Evolutionary conservation across 305 asterid species (phyloP).

Genomic region (Fraxinus greggii): DNA sequence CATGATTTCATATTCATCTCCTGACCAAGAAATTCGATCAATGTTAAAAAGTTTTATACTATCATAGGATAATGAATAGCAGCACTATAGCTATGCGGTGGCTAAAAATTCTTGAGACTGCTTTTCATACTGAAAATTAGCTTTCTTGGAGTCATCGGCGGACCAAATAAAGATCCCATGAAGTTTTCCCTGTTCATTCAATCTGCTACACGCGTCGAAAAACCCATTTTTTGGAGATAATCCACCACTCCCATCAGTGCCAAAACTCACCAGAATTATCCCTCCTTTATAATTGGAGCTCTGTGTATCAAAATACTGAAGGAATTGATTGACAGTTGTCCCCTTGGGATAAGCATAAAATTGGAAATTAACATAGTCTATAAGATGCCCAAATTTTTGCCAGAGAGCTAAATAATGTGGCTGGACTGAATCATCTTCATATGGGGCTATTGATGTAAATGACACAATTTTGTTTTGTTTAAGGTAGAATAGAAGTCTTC

Average conservation of each 20-base stretch:
- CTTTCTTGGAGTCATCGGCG: conserved; percentile 57
- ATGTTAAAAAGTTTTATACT: neutral
- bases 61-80: neutral
- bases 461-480: conserved; percentile 45
- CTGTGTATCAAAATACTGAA: conserved; percentile 50
- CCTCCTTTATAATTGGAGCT: conserved; percentile 54
- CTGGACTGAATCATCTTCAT: conserved; percentile 38
- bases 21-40: neutral
- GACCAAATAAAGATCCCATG: conserved; percentile 63
- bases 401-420: conserved; percentile 62
- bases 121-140: conserved; percentile 37
- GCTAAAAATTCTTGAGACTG: conserved; percentile 46
- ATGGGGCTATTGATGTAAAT: conserved; percentile 69
- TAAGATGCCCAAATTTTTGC: conserved; percentile 53
- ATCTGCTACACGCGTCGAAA: conserved; percentile 50
- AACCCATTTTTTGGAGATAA: conserved; percentile 59
- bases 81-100: conserved; percentile 16
- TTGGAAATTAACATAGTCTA: conserved; percentile 71
- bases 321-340: conserved; percentile 49
- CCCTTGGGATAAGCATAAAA: conserved; percentile 58
- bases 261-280: conserved; percentile 56
- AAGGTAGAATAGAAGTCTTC: conserved; percentile 47
- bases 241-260: conserved; percentile 68
- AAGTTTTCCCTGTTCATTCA: conserved; percentile 50
- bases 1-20: neutral